Evolutionary conservation across 2,329 filamentous ascomycete genomes (phyloP), one percentile per base, ranked within the genome.

Genomic region (Alternaria sp.): DNA sequence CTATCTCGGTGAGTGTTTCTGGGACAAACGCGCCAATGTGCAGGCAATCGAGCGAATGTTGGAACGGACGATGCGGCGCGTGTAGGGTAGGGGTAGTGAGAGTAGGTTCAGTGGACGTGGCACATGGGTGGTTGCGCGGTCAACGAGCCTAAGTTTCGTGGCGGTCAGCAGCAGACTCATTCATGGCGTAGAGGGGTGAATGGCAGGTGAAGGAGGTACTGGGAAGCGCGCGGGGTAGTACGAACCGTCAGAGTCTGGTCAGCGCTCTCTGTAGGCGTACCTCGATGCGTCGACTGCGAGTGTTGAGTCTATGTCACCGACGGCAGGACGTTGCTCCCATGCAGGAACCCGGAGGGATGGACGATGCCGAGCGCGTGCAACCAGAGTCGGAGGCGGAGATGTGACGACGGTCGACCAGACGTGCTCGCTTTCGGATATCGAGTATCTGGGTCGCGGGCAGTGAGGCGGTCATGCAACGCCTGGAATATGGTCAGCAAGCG

Each of bases 161-260:
- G 55, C 68, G 65, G 74, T 77, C 69, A 78, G 75, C 70, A 76
- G 74, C 60, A 27, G 41, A 28, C 43, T 52, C 54, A 61, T 51
- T 54, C 52, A 58, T 60, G 5, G 25, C 62, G 54, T 61, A 59
- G 53, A 57, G 54, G 46, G 38, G 50, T 54, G 57, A 51, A 51
- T 48, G 43, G 54, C 55, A 54, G 53, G 60, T 50, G 53, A 64
- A 60, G 51, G 64, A 65, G 46, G 46, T 38, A 66, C 67, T 70
- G 68, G 66, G 69, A 54, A 63, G 67, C 59, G 62, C 58, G 64
- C 56, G 54, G 65, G 67, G 75, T 77, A 57, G 74, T 73, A 78
- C 75, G 68, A 76, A 78, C 75, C 66, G 70, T 65, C 62, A 60
- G 62, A 69, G 65, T 68, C 69, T 70, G 68, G 64, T 64, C 68